Evolutionary conservation across 225 moss, liverwort and hornwort genomes (phyloP).

Genomic region (Polytrichum formosum): DNA sequence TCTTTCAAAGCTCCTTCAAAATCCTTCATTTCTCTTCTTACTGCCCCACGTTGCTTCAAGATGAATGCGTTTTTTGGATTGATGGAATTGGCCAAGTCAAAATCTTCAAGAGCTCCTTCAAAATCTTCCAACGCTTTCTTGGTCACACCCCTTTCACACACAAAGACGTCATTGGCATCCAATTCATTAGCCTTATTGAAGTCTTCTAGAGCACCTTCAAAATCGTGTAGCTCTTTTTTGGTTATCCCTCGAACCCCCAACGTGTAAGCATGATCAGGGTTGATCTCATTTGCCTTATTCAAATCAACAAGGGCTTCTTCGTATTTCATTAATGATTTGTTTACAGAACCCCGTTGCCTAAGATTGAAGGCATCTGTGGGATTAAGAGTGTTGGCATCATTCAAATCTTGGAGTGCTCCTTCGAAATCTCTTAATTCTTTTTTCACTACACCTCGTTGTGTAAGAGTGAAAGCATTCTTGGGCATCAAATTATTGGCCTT

Average conservation of each 20-base stretch:
- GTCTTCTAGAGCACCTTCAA: neutral
- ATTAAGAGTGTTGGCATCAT: neutral
- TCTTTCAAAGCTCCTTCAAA: conserved; percentile 3
- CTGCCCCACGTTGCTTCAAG: conserved; percentile 6
- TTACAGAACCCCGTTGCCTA: neutral
- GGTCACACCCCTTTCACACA: neutral
- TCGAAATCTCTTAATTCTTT: conserved; percentile 1
- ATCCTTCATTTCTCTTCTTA: conserved; percentile 3
- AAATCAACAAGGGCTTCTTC: neutral
- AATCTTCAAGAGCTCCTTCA: conserved; percentile 4
- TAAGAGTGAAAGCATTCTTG: neutral
- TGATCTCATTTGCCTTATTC: neutral
- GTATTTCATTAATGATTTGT: neutral
- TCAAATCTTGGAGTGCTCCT: conserved; percentile 10
- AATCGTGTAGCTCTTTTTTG: neutral
- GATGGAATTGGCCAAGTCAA: conserved; percentile 5
- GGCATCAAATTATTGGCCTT: conserved; percentile 7
- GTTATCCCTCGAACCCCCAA: neutral
- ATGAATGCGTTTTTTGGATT: neutral
- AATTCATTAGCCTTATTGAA: neutral
- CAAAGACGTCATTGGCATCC: neutral
- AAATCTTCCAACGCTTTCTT: conserved; percentile 15
- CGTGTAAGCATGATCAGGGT: neutral
- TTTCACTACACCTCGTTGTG: conserved; percentile 16
- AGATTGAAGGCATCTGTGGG: conserved; percentile 1